Evolutionary conservation across 805 yeast species (phyloP).

Genomic region (Kuraishia capsulata): DNA sequence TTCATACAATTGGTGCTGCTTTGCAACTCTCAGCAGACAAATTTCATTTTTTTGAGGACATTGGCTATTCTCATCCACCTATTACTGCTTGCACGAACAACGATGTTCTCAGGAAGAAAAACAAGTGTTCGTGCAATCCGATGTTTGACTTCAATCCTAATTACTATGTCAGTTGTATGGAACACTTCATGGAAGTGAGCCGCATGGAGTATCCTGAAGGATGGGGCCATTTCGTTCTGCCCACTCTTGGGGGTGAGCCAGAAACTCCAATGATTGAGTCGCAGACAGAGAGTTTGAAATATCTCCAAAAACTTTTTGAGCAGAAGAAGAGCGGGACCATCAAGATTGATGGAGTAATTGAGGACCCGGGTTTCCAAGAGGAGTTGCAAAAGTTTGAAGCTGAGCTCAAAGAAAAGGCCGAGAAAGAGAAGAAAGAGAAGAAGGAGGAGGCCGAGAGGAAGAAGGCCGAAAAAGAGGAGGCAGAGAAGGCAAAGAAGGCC

Average conservation of each 20-base stretch:
- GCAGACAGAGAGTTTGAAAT: not conserved
- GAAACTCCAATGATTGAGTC: not conserved
- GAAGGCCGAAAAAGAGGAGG: not conserved
- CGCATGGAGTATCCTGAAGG: not conserved
- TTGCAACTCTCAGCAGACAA: slow-evolving; percentile 46
- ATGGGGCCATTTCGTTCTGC: not conserved
- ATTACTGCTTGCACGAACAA: slow-evolving; percentile 35
- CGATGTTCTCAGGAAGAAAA: slow-evolving; percentile 13
- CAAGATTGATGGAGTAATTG: not conserved
- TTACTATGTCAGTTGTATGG: slow-evolving; percentile 3
- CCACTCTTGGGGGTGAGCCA: not conserved
- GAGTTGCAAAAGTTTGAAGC: no score
- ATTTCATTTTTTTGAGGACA: slow-evolving; percentile 62
- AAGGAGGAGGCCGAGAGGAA: not conserved
- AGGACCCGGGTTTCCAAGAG: not conserved
- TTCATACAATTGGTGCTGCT: slow-evolving; percentile 73
- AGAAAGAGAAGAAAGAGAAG: slow-evolving; percentile 1
- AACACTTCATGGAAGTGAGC: not conserved
- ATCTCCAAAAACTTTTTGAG: not conserved
- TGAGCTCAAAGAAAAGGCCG: not conserved
- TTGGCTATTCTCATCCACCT: slow-evolving; percentile 62
- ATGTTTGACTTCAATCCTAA: slow-evolving; percentile 22
- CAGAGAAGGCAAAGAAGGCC: not conserved
- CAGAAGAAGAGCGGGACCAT: not conserved
- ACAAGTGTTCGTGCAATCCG: slow-evolving; percentile 30